phyloP scores from a whole-genome alignment of 1,139 yeast species.

The Geotrichum australiense region DNA sequence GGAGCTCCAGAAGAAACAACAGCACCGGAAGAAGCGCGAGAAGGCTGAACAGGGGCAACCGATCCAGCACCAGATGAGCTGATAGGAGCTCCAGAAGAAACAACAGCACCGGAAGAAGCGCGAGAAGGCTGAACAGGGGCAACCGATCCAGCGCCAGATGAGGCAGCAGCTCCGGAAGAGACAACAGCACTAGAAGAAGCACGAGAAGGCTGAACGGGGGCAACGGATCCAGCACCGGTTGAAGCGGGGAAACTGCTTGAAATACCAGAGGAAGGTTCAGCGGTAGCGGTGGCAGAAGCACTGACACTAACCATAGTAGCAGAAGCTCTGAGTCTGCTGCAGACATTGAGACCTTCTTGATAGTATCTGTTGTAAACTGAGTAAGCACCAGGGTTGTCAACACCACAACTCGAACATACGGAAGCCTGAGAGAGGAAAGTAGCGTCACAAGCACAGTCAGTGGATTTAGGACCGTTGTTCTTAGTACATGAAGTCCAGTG shows the following conservation, averaged over 20 bases:
- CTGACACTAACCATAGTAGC: background rate
- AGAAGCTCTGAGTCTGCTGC: background rate
- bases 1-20: too few species aligned
- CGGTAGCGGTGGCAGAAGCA: background rate
- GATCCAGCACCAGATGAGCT: too few species aligned
- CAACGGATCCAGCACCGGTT: background rate
- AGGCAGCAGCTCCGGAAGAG: background rate
- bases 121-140: background rate
- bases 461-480: too few species aligned
- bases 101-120: background rate
- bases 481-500: too few species aligned
- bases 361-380: too few species aligned
- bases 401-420: too few species aligned
- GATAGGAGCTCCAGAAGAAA: background rate
- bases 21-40: too few species aligned
- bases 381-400: too few species aligned
- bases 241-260: background rate
- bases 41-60: too few species aligned
- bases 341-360: too few species aligned
- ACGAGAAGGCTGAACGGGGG: background rate
- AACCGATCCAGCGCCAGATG: background rate
- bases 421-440: too few species aligned
- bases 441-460: too few species aligned
- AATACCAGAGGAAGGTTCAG: background rate
- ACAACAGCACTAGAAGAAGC: constrained; percentile 1